phyloP scores from a whole-genome alignment of 2,329 filamentous ascomycete genomes.

The Botrytis paeoniae region DNA sequence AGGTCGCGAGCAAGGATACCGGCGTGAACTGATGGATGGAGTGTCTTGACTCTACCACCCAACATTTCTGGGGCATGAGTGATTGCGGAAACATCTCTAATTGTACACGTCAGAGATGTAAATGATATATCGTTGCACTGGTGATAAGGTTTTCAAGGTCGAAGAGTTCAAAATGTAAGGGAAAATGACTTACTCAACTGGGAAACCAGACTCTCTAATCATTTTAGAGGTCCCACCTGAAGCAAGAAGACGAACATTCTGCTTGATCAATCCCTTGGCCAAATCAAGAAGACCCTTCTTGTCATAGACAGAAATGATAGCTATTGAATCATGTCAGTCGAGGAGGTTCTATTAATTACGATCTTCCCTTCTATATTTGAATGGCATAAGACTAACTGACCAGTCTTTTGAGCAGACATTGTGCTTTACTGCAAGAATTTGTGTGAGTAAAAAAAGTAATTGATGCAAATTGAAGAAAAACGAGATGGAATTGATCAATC shows the following conservation, averaged over 20 bases:
- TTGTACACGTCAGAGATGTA: neutral
- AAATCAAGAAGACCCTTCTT: slow-evolving; percentile 94
- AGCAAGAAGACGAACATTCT: slow-evolving; percentile 88
- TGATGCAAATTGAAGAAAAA: neutral
- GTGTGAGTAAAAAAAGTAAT: neutral
- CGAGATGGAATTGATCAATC: neutral
- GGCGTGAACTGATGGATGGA: slow-evolving; percentile 78
- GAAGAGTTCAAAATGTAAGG: slow-evolving; percentile 36
- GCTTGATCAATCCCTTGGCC: slow-evolving; percentile 82
- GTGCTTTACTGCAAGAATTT: neutral
- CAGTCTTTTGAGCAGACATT: slow-evolving; percentile 29
- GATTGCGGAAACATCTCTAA: slow-evolving; percentile 94
- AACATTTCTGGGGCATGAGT: slow-evolving; percentile 98
- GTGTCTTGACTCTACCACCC: slow-evolving; percentile 86
- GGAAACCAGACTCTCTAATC: slow-evolving; percentile 94
- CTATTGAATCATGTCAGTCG: slow-evolving; percentile 42
- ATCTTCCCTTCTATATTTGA: neutral
- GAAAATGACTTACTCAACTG: slow-evolving; percentile 69
- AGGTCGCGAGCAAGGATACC: slow-evolving; percentile 93
- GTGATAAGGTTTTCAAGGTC: neutral
- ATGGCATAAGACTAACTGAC: slow-evolving; percentile 22
- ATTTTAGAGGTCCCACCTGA: slow-evolving; percentile 94
- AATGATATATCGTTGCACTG: neutral
- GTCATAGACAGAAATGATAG: slow-evolving; percentile 97
- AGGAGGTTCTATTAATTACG: neutral